A percentile compares a stretch with the other conserved stretches of the same genome.
phyloP scores from a whole-genome alignment of 2,329 filamentous ascomycete species.

The Cercospora sojina region DNA sequence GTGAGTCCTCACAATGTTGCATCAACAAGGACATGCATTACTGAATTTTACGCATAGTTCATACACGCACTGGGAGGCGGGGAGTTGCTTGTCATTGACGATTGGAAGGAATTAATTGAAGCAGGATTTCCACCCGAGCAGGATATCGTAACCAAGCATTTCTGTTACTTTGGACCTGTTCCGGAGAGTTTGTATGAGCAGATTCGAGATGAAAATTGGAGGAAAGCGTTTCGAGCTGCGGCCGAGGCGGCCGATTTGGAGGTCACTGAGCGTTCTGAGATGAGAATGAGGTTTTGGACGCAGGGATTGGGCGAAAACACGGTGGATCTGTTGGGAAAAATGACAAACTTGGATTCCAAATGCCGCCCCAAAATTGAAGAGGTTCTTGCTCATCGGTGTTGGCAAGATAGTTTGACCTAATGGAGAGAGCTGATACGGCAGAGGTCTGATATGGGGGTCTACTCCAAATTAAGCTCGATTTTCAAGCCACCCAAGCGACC shows the following conservation, averaged over 20 bases:
- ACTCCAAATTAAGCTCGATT: not conserved
- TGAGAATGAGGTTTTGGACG: conserved; percentile 37
- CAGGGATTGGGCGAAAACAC: conserved; percentile 33
- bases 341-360: conserved; percentile 37
- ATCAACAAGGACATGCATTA: not conserved
- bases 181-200: conserved; percentile 35
- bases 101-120: conserved; percentile 35
- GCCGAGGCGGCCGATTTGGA: conserved; percentile 32
- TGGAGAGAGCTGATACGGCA: not conserved
- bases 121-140: conserved; percentile 35
- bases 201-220: conserved; percentile 35
- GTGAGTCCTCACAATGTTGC: conserved; percentile 30
- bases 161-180: conserved; percentile 40
- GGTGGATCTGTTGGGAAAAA: conserved; percentile 39
- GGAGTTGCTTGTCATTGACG: conserved; percentile 34
- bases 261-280: conserved; percentile 34
- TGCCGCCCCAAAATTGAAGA: conserved; percentile 39
- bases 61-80: conserved; percentile 38
- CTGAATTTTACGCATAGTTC: no score
- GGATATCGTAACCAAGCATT: conserved; percentile 39
- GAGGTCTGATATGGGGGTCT: not conserved
- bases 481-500: not conserved
- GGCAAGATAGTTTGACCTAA: conserved; percentile 19
- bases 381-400: conserved; percentile 39
- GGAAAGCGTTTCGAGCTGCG: conserved; percentile 31